Percentiles rank a stretch among this genome's conserved stretches.
These are phyloP conservation scores for Pichia sp. DNA, from an alignment of 1,139 yeast genomes.

Conservation along the genomic window DNA sequence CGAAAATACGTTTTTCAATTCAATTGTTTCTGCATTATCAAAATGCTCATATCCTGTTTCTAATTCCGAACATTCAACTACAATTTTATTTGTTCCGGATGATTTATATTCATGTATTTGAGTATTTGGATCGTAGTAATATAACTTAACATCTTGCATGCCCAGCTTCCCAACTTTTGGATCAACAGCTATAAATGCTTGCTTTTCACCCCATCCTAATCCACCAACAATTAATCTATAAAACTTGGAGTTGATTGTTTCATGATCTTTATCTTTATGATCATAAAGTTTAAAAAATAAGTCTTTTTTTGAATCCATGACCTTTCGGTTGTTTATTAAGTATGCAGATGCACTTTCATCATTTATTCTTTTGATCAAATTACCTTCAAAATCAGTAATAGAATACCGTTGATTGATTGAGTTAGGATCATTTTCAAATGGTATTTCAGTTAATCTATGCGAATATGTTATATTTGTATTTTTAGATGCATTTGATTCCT, in stretches of 20 bases:
- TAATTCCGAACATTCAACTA: slow-evolving; percentile 33
- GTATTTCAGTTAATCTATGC: slow-evolving; percentile 18
- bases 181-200: slow-evolving; percentile 26
- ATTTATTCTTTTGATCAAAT: slow-evolving; percentile 44
- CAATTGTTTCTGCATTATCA: slow-evolving; percentile 7
- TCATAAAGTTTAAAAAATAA: slow-evolving; percentile 20
- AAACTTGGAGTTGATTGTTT: slow-evolving; percentile 12
- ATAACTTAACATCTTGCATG: slow-evolving; percentile 18
- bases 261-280: background rate
- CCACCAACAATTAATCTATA: slow-evolving; percentile 26
- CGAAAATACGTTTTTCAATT: slow-evolving; percentile 30
- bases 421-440: slow-evolving; percentile 12
- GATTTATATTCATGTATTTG: background rate
- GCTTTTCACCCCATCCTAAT: slow-evolving; percentile 30
- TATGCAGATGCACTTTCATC: slow-evolving; percentile 41
- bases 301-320: slow-evolving; percentile 40
- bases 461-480: slow-evolving; percentile 1
- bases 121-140: slow-evolving; percentile 15
- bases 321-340: slow-evolving; percentile 37
- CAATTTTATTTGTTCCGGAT: slow-evolving; percentile 1
- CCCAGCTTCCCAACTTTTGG: slow-evolving; percentile 22
- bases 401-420: slow-evolving; percentile 17
- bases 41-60: slow-evolving; percentile 27
- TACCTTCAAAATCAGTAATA: slow-evolving; percentile 42
- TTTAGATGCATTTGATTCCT: background rate